A percentile compares a stretch with the other conserved stretches of the same genome.
These are phyloP conservation scores for Picea mariana DNA, from an alignment of 83 land plant genomes.

Conservation along the genomic window DNA sequence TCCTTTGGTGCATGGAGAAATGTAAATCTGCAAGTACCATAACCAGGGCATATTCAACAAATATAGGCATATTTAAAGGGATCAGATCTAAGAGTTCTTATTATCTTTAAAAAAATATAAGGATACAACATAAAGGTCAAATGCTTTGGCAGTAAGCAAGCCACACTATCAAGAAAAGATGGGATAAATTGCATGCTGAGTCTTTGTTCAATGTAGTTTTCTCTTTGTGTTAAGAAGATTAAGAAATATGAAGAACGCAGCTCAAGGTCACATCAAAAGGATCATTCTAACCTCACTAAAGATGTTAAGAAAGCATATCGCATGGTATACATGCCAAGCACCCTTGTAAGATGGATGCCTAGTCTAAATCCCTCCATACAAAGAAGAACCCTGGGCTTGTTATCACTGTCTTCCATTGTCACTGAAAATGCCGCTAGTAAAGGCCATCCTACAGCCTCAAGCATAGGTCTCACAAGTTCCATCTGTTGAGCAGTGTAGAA, in stretches of 20 bases:
- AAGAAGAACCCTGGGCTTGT: slow-evolving; percentile 66
- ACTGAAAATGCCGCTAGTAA: slow-evolving; percentile 93
- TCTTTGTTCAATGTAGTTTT: neutral
- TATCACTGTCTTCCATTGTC: slow-evolving; percentile 92
- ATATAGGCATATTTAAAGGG: neutral
- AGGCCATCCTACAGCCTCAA: slow-evolving; percentile 98
- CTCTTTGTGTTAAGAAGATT: neutral
- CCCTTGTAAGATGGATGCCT: slow-evolving; percentile 82
- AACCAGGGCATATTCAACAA: neutral
- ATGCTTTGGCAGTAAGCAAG: neutral
- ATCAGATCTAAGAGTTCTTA: neutral
- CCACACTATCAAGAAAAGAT: neutral
- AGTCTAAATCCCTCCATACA: slow-evolving; percentile 92
- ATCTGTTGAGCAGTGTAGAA: slow-evolving; percentile 72
- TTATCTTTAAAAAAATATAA: neutral
- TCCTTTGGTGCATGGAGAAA: slow-evolving; percentile 96
- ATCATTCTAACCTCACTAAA: slow-evolving; percentile 71
- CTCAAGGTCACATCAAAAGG: slow-evolving; percentile 1
- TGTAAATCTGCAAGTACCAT: slow-evolving; percentile 64
- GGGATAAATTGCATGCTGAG: neutral
- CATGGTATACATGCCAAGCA: slow-evolving; percentile 96
- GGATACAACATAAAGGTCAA: neutral
- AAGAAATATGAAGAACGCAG: neutral
- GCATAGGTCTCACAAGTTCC: slow-evolving; percentile 93
- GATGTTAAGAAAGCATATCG: slow-evolving; percentile 94